These are phyloP conservation scores for Sanghuangporus baumii DNA, from an alignment of 1,284 basidiomycete genomes.

Conservation along the genomic window DNA sequence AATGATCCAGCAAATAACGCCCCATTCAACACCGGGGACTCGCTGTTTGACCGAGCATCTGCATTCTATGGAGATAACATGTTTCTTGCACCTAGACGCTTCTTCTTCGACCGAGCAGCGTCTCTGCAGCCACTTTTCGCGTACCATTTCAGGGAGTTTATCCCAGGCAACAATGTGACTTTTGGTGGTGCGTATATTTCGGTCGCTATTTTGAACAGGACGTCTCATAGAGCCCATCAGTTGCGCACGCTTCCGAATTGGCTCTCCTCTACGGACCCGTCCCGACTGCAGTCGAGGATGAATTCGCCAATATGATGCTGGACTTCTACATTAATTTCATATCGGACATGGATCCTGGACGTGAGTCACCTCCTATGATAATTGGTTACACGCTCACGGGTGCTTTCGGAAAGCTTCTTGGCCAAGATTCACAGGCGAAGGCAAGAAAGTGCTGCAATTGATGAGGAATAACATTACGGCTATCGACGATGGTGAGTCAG, in stretches of 20 bases:
- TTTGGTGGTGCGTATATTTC: constrained; percentile 34
- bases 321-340: constrained; percentile 53
- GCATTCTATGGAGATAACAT: constrained; percentile 55
- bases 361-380: constrained; percentile 26
- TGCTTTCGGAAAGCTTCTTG: constrained; percentile 33
- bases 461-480: constrained; percentile 43
- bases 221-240: constrained; percentile 24
- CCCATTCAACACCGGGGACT: constrained; percentile 52
- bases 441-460: constrained; percentile 40
- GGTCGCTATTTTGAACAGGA: not conserved
- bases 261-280: constrained; percentile 42
- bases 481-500: constrained; percentile 41
- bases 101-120: constrained; percentile 44
- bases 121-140: constrained; percentile 40
- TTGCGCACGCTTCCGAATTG: constrained; percentile 47
- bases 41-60: constrained; percentile 47
- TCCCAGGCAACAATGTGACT: constrained; percentile 39
- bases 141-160: constrained; percentile 51
- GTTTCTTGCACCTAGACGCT: constrained; percentile 44
- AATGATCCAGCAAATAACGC: constrained; percentile 42
- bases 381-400: not conserved
- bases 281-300: constrained; percentile 35
- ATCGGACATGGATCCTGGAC: constrained; percentile 45
- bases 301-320: constrained; percentile 41
- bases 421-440: constrained; percentile 33